Evolutionary conservation across 768 basidiomycete species (phyloP).

Genomic region (Mycena galericulata): DNA sequence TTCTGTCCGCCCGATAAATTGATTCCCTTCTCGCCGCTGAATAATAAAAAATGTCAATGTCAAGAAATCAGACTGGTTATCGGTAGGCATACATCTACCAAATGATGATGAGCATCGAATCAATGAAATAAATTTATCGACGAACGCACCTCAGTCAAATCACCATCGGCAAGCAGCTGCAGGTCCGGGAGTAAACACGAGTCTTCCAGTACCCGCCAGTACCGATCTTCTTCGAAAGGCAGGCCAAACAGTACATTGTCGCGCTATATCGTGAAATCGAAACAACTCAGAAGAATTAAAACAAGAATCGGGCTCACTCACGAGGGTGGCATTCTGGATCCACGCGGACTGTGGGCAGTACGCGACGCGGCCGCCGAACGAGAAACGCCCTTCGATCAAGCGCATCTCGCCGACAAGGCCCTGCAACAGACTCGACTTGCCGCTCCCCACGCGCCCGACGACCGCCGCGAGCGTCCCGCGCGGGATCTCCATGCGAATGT

Average conservation of each 20-base stretch:
- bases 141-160: constrained; percentile 70
- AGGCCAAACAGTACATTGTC: constrained; percentile 79
- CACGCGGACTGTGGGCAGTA: constrained; percentile 83
- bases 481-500: constrained; percentile 64
- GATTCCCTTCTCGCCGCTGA: constrained; percentile 51
- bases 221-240: constrained; percentile 70
- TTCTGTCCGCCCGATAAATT: constrained; percentile 77
- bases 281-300: neutral
- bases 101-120: too few relatives aligned
- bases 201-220: constrained; percentile 72
- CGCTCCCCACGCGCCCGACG: constrained; percentile 77
- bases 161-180: constrained; percentile 74
- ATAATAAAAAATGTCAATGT: neutral
- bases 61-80: neutral
- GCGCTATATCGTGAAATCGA: constrained; percentile 48
- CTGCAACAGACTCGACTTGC: constrained; percentile 71
- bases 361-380: constrained; percentile 72
- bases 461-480: constrained; percentile 71
- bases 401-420: constrained; percentile 84
- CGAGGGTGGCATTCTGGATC: constrained; percentile 78
- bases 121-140: neutral
- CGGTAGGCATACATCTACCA: constrained; percentile 3
- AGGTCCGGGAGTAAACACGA: constrained; percentile 73
- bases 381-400: constrained; percentile 58
- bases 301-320: constrained; percentile 43